A percentile compares a stretch with the other conserved stretches of the same genome.
Conservation (phyloP, 2,329 filamentous ascomycete species). For the Lasiodiplodia citricola region DNA sequence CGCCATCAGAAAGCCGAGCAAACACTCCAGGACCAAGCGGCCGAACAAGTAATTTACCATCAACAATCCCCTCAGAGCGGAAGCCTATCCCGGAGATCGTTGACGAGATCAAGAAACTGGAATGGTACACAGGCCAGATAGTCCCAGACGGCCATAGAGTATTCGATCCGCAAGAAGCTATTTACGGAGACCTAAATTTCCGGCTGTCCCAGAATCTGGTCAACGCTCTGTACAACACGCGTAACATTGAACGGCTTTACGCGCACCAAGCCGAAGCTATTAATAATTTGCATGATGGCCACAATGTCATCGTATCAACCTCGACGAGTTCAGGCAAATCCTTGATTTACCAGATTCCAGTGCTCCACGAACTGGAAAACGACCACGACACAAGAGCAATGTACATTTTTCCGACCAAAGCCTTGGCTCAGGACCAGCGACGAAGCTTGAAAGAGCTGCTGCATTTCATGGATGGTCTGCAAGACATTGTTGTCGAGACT, state of each 20-base stretch:
- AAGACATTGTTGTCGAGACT: conserved; percentile 81
- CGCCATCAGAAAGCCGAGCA: conserved; percentile 54
- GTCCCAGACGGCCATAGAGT: conserved; percentile 91
- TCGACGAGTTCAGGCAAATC: conserved; percentile 97
- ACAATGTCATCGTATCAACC: conserved; percentile 89
- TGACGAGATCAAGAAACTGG: conserved; percentile 75
- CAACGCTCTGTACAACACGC: conserved; percentile 94
- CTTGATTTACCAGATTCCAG: conserved; percentile 95
- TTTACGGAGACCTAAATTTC: conserved; percentile 85
- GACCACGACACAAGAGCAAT: conserved; percentile 81
- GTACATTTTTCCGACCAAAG: conserved; percentile 99
- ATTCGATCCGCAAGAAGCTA: conserved; percentile 81
- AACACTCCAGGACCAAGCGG: conserved; percentile 48
- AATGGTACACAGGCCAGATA: conserved; percentile 92
- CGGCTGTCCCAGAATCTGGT: conserved; percentile 87
- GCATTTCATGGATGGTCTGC: conserved; percentile 76
- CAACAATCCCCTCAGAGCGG: conserved; percentile 78
- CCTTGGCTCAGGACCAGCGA: conserved; percentile 90
- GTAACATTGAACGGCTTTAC: conserved; percentile 83
- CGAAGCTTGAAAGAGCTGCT: conserved; percentile 86
- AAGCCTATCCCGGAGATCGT: conserved; percentile 85
- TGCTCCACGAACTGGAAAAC: conserved; percentile 82
- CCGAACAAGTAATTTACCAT: conserved; percentile 56
- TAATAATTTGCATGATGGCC: conserved; percentile 80
- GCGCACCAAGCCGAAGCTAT: conserved; percentile 93